Base-by-base conservation (phyloP, 306 rosid genomes). In the Rubus idaeus region DNA sequence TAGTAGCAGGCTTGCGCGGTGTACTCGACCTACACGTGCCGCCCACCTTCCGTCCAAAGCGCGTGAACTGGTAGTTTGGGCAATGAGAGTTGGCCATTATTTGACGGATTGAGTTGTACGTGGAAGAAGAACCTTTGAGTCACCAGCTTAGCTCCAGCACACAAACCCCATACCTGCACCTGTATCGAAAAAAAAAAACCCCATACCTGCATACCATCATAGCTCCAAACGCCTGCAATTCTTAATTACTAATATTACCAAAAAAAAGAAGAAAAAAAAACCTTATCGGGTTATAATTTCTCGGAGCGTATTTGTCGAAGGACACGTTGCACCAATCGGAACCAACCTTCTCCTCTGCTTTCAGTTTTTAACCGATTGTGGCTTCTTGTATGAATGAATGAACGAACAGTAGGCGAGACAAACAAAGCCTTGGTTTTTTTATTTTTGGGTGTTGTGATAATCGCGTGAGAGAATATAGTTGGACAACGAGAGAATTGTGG, bases 401-500 rank as follows among this genome's bases (percentile, higher is more conserved):
- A 40, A 46, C 17, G 20, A 56, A 14, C 64, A 45, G 74, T 17
- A 56, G 21, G 41, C 12, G 11, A 63, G 14, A 8, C 14, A 4
- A 37, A 16, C 9, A 11, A 10, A 1, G 35, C 5, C 0, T 1
- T 10, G 2, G 5, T 51, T 3, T 61, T 57, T 23, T 23, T 18
- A 1, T 41, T 67, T 66, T 16, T 37, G 11, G 69, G 47, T 67
- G 70, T 30, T 41, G 74, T 49, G 75, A 37, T 37, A 35, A 14
- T 72, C 51, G 40, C 61, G 73, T 37, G 68, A 51, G 63, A 62
- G 52, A 10, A 72, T 20, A 13, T 61, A 41, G 82, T 13, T 50
- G 76, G 70, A n/a, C 12, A 75, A 53, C 61, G 78, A 79, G 77
- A 63, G 68, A 70, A 50, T 78, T 69, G 80, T 70, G 80, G 83